Percentiles rank a stretch among this genome's conserved stretches.
These are phyloP conservation scores for Rhodosporidiobolus sp. DNA, from an alignment of 768 basidiomycete genomes.

Conservation along the genomic window DNA sequence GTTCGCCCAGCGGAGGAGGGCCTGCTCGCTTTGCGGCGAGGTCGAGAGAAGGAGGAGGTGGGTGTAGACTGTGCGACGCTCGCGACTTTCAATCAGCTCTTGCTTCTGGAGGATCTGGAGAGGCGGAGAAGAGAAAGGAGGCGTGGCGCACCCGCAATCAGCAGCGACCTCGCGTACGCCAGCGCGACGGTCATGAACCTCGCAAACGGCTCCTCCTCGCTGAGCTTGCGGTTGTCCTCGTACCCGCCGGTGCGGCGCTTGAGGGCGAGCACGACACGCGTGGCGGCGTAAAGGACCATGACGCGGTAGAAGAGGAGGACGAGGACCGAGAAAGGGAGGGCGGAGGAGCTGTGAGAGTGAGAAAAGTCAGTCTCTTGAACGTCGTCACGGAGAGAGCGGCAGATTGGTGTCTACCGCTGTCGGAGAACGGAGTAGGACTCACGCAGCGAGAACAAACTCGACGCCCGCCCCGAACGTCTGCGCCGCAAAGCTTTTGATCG, in stretches of 20 bases:
- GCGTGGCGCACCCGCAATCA: slow-evolving; percentile 36
- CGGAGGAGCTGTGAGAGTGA: slow-evolving; percentile 30
- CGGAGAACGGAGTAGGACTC: background rate
- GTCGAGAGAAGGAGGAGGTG: slow-evolving; percentile 32
- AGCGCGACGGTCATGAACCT: slow-evolving; percentile 41
- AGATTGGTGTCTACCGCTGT: no score
- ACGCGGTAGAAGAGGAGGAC: slow-evolving; percentile 41
- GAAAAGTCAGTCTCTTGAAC: no score
- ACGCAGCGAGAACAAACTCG: slow-evolving; percentile 43
- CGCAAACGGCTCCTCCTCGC: slow-evolving; percentile 40
- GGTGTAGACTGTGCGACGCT: slow-evolving; percentile 34
- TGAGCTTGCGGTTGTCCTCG: slow-evolving; percentile 26
- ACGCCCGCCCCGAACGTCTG: slow-evolving; percentile 44
- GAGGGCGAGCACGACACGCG: slow-evolving; percentile 41
- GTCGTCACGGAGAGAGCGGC: background rate
- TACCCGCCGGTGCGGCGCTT: slow-evolving; percentile 41
- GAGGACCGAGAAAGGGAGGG: slow-evolving; percentile 45
- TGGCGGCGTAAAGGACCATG: slow-evolving; percentile 42
- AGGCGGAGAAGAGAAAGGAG: background rate
- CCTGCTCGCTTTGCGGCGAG: slow-evolving; percentile 26
- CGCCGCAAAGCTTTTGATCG: slow-evolving; percentile 33
- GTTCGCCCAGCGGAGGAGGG: slow-evolving; percentile 42
- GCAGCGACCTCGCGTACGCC: slow-evolving; percentile 36
- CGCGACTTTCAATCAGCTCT: background rate
- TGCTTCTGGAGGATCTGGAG: no score